Base-by-base conservation (phyloP, 805 yeast genomes). In the Saccharomycopsis amapae region DNA sequence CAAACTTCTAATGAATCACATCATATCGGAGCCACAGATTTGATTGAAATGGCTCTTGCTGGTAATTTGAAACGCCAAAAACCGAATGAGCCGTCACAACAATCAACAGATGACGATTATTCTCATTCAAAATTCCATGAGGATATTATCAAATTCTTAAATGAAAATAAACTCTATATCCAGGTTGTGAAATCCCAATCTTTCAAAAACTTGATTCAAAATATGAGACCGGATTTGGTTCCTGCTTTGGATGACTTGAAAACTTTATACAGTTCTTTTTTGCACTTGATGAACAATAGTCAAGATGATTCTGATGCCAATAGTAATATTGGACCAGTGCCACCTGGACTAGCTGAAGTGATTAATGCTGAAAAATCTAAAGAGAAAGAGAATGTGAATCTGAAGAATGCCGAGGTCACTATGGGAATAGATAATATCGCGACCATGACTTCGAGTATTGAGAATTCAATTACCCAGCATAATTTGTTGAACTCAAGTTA, bases 141-240 rank as follows among this genome's bases (percentile, higher is more conserved):
- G 50, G 76, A 75, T 51, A 57, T 75, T 25, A 62, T 75, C 62
- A 67, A 63, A 51, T 75, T 75, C 47, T 56, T 75, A 30, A 65
- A 69, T 17, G 79, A 75, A 17, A 72, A 75, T 56, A 73, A 73
- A 54, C 58, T 75, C 6, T 66, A 74, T 1, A 65, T 73, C 26
- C 62, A 61, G n/a, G 68, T 70, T 6, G 68, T 74, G 15, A 71
- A 69, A 58, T 69, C 76, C 40, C 67, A 62, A 15, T 64, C 76
- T 5, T 75, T 75, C 54, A 73, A 68, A 55, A 78, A 73, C 49
- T 55, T 75, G 34, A 62, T 75, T 13, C 68, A 67, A 52, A 76
- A 75, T 40, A 60, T 75, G 48, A 62, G 74, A 42, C 71, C 77
- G 0, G 75, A 71, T 25, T 68, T 74, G 1, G 59, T 75, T 3